Conservation (phyloP, 1,284 basidiomycete genomes). For the Tremellales sp. region DNA sequence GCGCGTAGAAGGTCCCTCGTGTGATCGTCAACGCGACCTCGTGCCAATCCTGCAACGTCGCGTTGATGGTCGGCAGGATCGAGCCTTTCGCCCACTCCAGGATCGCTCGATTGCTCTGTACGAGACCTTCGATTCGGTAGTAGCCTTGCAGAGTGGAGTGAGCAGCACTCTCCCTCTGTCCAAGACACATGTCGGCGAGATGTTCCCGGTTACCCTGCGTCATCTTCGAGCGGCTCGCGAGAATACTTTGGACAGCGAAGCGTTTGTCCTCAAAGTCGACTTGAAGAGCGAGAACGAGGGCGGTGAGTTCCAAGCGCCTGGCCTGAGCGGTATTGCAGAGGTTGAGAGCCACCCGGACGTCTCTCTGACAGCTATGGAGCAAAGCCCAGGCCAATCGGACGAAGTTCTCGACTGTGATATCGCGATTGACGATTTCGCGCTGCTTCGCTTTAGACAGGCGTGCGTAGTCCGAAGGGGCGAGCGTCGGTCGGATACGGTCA, state of each 20-base stretch:
- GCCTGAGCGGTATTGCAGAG: slow-evolving; percentile 26
- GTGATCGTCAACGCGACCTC: slow-evolving; percentile 34
- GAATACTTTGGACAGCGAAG: background rate
- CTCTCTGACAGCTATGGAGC: slow-evolving; percentile 45
- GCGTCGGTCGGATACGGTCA: slow-evolving; percentile 28
- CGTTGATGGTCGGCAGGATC: background rate
- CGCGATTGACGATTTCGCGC: background rate
- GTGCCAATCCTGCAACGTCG: background rate
- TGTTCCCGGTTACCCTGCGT: background rate
- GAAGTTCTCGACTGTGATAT: slow-evolving; percentile 3
- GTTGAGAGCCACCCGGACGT: slow-evolving; percentile 7
- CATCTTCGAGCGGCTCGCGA: background rate
- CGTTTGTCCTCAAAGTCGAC: background rate
- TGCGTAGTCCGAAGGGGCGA: slow-evolving; percentile 1
- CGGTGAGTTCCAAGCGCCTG: slow-evolving; percentile 46
- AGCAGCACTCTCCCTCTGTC: background rate
- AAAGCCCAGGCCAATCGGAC: slow-evolving; percentile 29
- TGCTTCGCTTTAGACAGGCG: background rate
- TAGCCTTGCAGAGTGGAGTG: background rate
- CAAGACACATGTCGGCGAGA: background rate
- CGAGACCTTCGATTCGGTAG: background rate
- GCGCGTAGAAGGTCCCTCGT: slow-evolving; percentile 48
- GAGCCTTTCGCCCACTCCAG: background rate
- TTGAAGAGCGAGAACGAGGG: background rate
- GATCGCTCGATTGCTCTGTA: background rate